Percentiles rank a stretch among this genome's conserved stretches.
Conservation (phyloP, 352 stramenopile genomes). For the Globisporangium echinulatum region DNA sequence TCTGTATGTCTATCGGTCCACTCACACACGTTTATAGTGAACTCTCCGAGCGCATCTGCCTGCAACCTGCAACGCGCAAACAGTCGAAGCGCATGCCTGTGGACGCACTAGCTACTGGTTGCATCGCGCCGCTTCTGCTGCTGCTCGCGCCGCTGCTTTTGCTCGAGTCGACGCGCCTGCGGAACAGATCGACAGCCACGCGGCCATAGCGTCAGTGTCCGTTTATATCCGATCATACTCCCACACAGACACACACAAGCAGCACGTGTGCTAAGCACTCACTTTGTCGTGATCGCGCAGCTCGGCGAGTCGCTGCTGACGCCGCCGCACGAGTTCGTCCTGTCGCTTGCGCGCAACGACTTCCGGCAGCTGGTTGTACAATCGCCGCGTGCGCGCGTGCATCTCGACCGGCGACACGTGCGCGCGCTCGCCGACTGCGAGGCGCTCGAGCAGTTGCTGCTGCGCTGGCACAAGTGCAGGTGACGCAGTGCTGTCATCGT, state of each 20-base stretch:
- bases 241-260: constrained; percentile 1
- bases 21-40: neutral
- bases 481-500: too few species aligned
- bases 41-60: neutral
- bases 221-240: neutral
- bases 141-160: constrained; percentile 41
- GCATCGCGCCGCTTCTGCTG: neutral
- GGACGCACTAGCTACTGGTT: neutral
- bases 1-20: neutral
- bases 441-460: constrained; percentile 31
- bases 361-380: constrained; percentile 70
- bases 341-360: constrained; percentile 67
- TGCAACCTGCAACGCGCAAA: neutral
- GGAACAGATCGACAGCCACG: neutral
- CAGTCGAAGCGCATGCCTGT: too few species aligned
- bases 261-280: neutral
- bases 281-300: constrained; percentile 72
- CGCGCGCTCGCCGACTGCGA: constrained; percentile 40
- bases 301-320: constrained; percentile 55
- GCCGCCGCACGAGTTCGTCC: constrained; percentile 59
- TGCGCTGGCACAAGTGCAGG: constrained; percentile 5
- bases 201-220: neutral
- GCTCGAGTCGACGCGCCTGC: constrained; percentile 43
- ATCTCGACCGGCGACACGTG: constrained; percentile 63
- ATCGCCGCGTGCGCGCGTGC: constrained; percentile 49